A percentile compares a stretch with the other conserved stretches of the same genome.
These are phyloP conservation scores for Eucalyptus brandiana DNA, from an alignment of 345 rosid species.

Conservation along the genomic window DNA sequence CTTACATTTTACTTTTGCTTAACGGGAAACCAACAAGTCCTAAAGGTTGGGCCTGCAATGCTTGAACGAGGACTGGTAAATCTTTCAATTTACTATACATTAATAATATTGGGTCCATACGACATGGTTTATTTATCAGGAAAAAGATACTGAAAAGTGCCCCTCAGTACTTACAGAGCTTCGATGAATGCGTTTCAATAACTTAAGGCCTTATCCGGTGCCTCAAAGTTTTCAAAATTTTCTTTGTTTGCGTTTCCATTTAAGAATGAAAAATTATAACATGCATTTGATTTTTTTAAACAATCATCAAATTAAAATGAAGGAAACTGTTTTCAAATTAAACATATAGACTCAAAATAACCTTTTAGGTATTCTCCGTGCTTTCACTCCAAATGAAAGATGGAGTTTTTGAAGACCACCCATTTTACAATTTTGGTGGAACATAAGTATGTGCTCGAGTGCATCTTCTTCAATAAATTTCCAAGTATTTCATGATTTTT, in stretches of 20 bases:
- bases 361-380: background rate
- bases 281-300: no score
- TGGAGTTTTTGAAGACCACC: background rate
- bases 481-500: background rate
- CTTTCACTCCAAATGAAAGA: background rate
- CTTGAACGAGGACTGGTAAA: background rate
- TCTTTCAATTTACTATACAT: background rate
- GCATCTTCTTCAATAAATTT: background rate
- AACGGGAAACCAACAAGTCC: background rate
- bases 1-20: no score
- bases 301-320: background rate
- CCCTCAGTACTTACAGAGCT: background rate
- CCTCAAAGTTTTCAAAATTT: background rate
- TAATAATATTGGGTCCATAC: background rate
- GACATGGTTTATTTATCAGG: accelerated
- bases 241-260: background rate
- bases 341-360: background rate
- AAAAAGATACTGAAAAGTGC: background rate
- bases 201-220: background rate
- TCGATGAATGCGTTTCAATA: no score
- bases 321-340: background rate
- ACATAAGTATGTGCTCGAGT: background rate
- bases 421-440: background rate
- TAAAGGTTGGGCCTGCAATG: accelerated
- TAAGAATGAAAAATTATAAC: background rate